Evolutionary conservation across 1,284 basidiomycete species (phyloP).

Genomic region (Moesziomyces globuligerus): DNA sequence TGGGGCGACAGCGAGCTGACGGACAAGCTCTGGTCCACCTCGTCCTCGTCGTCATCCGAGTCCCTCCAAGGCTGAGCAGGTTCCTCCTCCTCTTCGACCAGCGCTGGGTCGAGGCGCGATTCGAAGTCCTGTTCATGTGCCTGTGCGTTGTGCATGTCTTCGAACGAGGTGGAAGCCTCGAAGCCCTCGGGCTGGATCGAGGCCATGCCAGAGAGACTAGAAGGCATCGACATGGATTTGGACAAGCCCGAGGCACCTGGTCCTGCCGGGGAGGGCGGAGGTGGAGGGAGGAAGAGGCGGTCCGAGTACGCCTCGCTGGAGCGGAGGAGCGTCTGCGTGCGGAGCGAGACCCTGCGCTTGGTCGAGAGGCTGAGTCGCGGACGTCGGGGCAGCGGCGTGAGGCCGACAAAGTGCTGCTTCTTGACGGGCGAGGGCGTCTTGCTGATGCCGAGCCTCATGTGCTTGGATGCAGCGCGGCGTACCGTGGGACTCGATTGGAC

Average conservation of each 20-base stretch:
- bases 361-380: conserved; percentile 44
- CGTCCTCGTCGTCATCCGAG: conserved; percentile 39
- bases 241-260: conserved; percentile 14
- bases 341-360: conserved; percentile 42
- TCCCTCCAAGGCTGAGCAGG: conserved; percentile 14
- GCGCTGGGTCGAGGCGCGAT: conserved; percentile 21
- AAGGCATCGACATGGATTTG: conserved; percentile 45
- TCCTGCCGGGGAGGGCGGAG: conserved; percentile 16
- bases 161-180: conserved; percentile 4
- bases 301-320: conserved; percentile 45
- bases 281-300: conserved; percentile 42
- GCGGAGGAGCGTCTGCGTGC: conserved; percentile 43
- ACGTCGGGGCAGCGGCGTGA: conserved; percentile 41
- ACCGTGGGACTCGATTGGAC: conserved; percentile 1
- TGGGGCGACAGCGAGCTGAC: conserved; percentile 16
- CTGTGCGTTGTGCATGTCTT: not conserved
- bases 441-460: conserved; percentile 33
- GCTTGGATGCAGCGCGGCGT: conserved; percentile 11
- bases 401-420: conserved; percentile 35
- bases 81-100: conserved; percentile 11
- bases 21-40: conserved; percentile 45
- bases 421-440: conserved; percentile 46
- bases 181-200: conserved; percentile 5
- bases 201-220: conserved; percentile 25
- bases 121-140: conserved; percentile 12